Evolutionary conservation across 2,329 filamentous ascomycete genomes (phyloP).

Genomic region (Colletotrichum tanaceti): DNA sequence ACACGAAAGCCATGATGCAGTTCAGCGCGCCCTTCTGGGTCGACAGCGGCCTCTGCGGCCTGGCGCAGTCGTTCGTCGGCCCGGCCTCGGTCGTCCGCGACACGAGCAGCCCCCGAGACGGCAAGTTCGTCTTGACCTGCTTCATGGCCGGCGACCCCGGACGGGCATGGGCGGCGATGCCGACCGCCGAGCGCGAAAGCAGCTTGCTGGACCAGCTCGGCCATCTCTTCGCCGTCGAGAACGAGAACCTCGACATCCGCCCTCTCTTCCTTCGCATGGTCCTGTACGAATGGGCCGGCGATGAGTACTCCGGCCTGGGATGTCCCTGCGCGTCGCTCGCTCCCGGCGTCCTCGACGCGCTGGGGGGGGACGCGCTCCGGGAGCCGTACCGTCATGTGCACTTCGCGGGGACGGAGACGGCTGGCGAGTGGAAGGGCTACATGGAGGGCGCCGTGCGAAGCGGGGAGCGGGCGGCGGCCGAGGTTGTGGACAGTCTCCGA

Average conservation of each 20-base stretch:
- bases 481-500: slow-evolving; percentile 50
- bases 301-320: slow-evolving; percentile 54
- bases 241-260: no score
- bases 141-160: slow-evolving; percentile 55
- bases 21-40: slow-evolving; percentile 56
- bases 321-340: slow-evolving; percentile 53
- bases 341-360: slow-evolving; percentile 53
- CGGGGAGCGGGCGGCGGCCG: slow-evolving; percentile 60
- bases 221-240: slow-evolving; percentile 42
- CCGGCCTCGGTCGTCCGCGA: slow-evolving; percentile 61
- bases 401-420: slow-evolving; percentile 67
- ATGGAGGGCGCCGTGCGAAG: slow-evolving; percentile 67
- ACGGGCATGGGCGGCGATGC: slow-evolving; percentile 46
- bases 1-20: slow-evolving; percentile 62
- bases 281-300: slow-evolving; percentile 52
- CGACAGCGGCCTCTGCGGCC: slow-evolving; percentile 56
- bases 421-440: slow-evolving; percentile 65
- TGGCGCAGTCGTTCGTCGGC: slow-evolving; percentile 57
- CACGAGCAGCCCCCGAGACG: slow-evolving; percentile 48
- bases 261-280: slow-evolving; percentile 49
- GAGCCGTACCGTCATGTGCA: slow-evolving; percentile 49
- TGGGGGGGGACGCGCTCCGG: slow-evolving; percentile 49
- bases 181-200: slow-evolving; percentile 41
- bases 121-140: slow-evolving; percentile 52
- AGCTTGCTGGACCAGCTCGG: slow-evolving; percentile 46